phyloP scores from a whole-genome alignment of 768 basidiomycete genomes.

The Mycena kentingensis region DNA sequence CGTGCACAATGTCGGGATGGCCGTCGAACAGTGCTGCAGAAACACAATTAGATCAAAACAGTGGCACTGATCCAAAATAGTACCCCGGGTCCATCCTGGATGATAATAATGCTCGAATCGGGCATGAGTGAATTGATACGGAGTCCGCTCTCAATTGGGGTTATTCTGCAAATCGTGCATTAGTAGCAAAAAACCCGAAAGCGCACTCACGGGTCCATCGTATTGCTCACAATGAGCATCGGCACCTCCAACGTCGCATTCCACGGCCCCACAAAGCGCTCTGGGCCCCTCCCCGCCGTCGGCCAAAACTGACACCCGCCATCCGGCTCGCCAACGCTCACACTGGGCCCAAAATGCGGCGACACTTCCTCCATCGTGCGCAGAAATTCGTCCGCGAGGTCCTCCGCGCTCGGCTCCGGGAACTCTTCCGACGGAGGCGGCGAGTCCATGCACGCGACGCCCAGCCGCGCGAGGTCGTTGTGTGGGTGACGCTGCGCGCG shows the following conservation, averaged over 20 bases:
- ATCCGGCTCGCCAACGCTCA: constrained; percentile 23
- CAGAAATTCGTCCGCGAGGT: constrained; percentile 15
- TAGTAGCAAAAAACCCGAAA: background rate
- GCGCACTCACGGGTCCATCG: constrained; percentile 19
- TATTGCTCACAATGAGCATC: constrained; percentile 33
- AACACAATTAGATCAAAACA: background rate
- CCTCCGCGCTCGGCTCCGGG: constrained; percentile 10
- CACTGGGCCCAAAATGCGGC: constrained; percentile 26
- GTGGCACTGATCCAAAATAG: background rate
- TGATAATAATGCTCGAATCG: constrained; percentile 24
- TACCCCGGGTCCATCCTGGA: constrained; percentile 27
- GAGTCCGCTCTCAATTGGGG: constrained; percentile 25
- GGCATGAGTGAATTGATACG: constrained; percentile 28
- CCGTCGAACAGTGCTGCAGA: constrained; percentile 14
- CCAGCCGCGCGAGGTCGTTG: constrained; percentile 24
- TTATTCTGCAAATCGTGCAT: constrained; percentile 19
- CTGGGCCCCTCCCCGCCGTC: constrained; percentile 20
- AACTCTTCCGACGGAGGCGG: constrained; percentile 14
- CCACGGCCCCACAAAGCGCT: constrained; percentile 32
- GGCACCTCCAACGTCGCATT: constrained; percentile 29
- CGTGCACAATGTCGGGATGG: constrained; percentile 16
- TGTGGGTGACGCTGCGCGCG: background rate
- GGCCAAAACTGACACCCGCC: constrained; percentile 30
- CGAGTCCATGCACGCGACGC: constrained; percentile 28
- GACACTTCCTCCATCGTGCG: constrained; percentile 21